Evolutionary conservation across 2,329 filamentous ascomycete species (phyloP).

Genomic region (Xylaria sp.): DNA sequence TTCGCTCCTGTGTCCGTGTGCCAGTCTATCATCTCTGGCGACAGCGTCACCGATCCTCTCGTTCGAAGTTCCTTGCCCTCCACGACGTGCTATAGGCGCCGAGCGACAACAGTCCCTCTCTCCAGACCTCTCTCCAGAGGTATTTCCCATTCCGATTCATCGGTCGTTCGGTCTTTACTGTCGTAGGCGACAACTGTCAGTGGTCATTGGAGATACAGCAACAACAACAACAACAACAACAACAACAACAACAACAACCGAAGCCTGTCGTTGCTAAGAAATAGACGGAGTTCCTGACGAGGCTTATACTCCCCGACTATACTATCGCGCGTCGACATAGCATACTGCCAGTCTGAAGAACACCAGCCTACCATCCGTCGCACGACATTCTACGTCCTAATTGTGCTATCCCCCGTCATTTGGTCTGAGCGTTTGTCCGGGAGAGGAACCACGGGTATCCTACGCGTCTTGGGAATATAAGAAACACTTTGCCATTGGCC

Average conservation of each 20-base stretch:
- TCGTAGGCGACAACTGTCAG: neutral
- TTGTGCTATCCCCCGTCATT: slow-evolving; percentile 30
- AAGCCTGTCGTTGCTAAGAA: neutral
- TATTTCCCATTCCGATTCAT: slow-evolving; percentile 16
- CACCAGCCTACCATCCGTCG: slow-evolving; percentile 17
- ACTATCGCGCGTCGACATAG: slow-evolving; percentile 23
- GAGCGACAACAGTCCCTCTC: slow-evolving; percentile 19
- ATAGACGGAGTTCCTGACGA: slow-evolving; percentile 5
- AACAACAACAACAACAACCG: neutral
- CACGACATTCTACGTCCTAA: slow-evolving; percentile 26
- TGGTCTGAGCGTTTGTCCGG: slow-evolving; percentile 5
- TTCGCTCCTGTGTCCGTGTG: slow-evolving; percentile 19
- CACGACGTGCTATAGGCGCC: slow-evolving; percentile 12
- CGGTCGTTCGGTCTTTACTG: slow-evolving; percentile 12
- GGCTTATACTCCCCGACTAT: slow-evolving; percentile 17
- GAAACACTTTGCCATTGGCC: slow-evolving; percentile 21
- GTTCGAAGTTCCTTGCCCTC: slow-evolving; percentile 23
- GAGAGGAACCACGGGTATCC: slow-evolving; percentile 20
- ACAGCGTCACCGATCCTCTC: slow-evolving; percentile 12
- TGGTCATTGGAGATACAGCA: slow-evolving; percentile 2
- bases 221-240: too few relatives aligned
- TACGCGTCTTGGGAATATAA: slow-evolving; percentile 24
- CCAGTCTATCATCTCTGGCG: slow-evolving; percentile 10
- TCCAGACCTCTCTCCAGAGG: slow-evolving; percentile 7
- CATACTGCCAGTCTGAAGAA: neutral